Conservation (phyloP, 768 basidiomycete genomes). For the Boletus vinaceobasis region DNA sequence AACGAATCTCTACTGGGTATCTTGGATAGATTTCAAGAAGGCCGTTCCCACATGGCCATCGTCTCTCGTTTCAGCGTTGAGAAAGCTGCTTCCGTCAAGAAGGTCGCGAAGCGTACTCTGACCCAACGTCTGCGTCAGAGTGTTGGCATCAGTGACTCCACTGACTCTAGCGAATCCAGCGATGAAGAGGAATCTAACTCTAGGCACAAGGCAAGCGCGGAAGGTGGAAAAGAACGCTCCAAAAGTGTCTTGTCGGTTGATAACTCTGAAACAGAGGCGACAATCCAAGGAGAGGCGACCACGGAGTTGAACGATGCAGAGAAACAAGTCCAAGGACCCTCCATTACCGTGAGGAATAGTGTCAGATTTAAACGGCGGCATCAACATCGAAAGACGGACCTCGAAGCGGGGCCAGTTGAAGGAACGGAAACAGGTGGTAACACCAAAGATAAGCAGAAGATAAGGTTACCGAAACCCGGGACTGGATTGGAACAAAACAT, state of each 20-base stretch:
- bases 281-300: constrained; percentile 24
- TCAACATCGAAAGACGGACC: constrained; percentile 16
- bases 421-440: constrained; percentile 14
- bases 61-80: constrained; percentile 74
- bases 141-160: constrained; percentile 69
- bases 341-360: constrained; percentile 13
- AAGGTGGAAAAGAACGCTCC: constrained; percentile 20
- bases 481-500: constrained; percentile 72
- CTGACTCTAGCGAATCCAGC: constrained; percentile 48
- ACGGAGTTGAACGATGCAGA: constrained; percentile 18
- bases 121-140: constrained; percentile 73
- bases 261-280: constrained; percentile 31
- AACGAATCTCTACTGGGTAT: constrained; percentile 84
- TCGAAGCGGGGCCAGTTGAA: constrained; percentile 23
- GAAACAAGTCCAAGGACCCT: constrained; percentile 11
- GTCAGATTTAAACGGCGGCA: constrained; percentile 8
- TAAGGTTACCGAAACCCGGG: constrained; percentile 31
- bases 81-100: constrained; percentile 77
- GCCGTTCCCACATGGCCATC: constrained; percentile 89
- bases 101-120: constrained; percentile 75
- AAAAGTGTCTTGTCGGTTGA: constrained; percentile 33
- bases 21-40: constrained; percentile 86
- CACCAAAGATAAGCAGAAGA: constrained; percentile 24
- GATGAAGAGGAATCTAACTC: constrained; percentile 36
- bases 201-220: constrained; percentile 14